These are phyloP conservation scores for Calendula officinalis DNA, from an alignment of 129 eudicot genomes.

Conservation along the genomic window DNA sequence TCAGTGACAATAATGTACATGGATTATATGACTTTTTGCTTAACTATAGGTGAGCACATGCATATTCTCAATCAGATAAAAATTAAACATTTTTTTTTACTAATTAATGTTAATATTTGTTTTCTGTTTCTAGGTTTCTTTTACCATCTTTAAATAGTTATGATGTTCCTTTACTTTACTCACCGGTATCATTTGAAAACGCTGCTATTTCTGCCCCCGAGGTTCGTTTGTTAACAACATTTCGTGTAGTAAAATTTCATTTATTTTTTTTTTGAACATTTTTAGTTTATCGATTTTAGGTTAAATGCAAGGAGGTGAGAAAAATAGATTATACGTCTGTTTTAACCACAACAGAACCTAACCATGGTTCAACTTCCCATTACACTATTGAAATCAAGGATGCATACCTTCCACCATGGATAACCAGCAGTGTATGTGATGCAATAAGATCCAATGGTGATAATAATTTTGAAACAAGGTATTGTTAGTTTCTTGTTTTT, in stretches of 20 bases:
- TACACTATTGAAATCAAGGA: conserved; percentile 81
- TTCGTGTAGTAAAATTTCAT: background rate
- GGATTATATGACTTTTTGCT: conserved; percentile 82
- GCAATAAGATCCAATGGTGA: conserved; percentile 54
- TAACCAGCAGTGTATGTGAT: conserved; percentile 54
- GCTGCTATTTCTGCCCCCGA: conserved; percentile 88
- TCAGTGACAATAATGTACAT: conserved; percentile 60
- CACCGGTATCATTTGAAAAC: conserved; percentile 77
- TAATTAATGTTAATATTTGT: background rate
- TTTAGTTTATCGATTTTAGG: conserved; percentile 35
- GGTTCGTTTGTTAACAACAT: conserved; percentile 41
- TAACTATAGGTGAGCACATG: conserved; percentile 60
- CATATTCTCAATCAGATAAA: background rate
- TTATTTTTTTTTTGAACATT: background rate
- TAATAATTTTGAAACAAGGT: conserved; percentile 80
- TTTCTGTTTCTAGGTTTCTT: conserved; percentile 47
- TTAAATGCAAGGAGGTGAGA: conserved; percentile 80
- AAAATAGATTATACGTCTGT: conserved; percentile 44
- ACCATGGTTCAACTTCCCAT: conserved; percentile 43
- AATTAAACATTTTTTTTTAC: background rate
- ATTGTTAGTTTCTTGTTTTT: conserved; percentile 3
- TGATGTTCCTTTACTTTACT: conserved; percentile 82
- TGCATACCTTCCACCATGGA: conserved; percentile 92
- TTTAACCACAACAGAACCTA: conserved; percentile 36
- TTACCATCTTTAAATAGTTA: conserved; percentile 50